Conservation (phyloP, 1,139 yeast species). For the Nakaseomyces uthaithaninus region DNA sequence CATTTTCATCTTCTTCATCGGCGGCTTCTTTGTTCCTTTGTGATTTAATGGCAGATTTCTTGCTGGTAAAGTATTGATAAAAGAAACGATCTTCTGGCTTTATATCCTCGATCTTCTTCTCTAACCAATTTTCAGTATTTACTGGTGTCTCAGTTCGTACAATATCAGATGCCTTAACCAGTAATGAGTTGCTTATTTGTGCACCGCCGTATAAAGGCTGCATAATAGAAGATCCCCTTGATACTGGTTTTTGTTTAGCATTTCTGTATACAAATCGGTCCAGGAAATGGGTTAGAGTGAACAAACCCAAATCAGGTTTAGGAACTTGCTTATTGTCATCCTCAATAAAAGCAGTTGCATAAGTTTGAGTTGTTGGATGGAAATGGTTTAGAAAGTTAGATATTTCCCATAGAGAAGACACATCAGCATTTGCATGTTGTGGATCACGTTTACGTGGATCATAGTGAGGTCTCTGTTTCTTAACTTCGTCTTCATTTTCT, state of each 20-base stretch:
- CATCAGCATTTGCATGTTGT: conserved; percentile 69
- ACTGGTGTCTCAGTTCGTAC: conserved; percentile 49
- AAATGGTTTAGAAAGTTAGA: conserved; percentile 66
- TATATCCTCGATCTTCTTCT: conserved; percentile 53
- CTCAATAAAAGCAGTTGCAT: conserved; percentile 59
- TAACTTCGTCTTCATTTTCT: conserved; percentile 21
- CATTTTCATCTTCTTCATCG: conserved; percentile 38
- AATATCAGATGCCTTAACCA: conserved; percentile 60
- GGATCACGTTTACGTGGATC: conserved; percentile 93
- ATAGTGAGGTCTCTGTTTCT: conserved; percentile 36
- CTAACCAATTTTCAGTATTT: conserved; percentile 77
- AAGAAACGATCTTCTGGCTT: conserved; percentile 87
- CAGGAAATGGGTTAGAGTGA: conserved; percentile 80
- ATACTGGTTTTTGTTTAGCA: conserved; percentile 64
- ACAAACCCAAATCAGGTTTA: conserved; percentile 86
- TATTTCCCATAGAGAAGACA: conserved; percentile 81
- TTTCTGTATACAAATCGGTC: conserved; percentile 93
- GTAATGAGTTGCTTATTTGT: conserved; percentile 60
- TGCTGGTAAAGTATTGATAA: conserved; percentile 73
- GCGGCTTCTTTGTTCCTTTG: conserved; percentile 30
- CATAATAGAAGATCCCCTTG: conserved; percentile 89
- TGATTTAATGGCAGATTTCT: conserved; percentile 38
- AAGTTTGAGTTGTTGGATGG: conserved; percentile 85
- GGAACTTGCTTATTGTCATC: conserved; percentile 38
- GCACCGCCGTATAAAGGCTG: conserved; percentile 86